phyloP scores from a whole-genome alignment of 2,329 filamentous ascomycete genomes.

The Exophiala mesophila region DNA sequence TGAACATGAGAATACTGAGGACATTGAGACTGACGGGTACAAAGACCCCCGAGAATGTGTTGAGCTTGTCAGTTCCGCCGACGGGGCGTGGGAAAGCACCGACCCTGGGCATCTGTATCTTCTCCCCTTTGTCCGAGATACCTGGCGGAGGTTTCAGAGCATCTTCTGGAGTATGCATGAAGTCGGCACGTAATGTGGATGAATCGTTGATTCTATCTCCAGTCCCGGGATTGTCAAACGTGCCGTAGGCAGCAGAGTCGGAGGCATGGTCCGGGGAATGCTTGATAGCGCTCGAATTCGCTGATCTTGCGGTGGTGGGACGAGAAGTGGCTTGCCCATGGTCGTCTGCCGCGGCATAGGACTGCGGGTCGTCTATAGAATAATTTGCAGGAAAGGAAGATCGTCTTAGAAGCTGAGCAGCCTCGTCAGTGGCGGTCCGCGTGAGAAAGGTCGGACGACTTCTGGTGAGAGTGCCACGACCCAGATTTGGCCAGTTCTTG shows the following conservation, averaged over 20 bases:
- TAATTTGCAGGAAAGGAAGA: constrained; percentile 25
- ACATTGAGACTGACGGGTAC: constrained; percentile 87
- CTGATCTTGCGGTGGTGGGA: constrained; percentile 10
- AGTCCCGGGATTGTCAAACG: constrained; percentile 12
- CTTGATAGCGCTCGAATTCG: constrained; percentile 2
- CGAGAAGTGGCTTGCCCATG: constrained; percentile 7
- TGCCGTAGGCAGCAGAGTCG: constrained; percentile 10
- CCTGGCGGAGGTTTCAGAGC: neutral
- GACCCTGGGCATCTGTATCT: constrained; percentile 4
- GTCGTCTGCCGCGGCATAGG: constrained; percentile 9
- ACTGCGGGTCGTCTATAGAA: constrained; percentile 6
- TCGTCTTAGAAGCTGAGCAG: constrained; percentile 41
- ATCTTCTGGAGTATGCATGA: constrained; percentile 1
- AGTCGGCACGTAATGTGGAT: neutral
- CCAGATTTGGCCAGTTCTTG: constrained; percentile 20
- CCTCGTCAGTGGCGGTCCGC: constrained; percentile 42
- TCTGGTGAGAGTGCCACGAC: constrained; percentile 20
- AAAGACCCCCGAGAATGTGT: constrained; percentile 73
- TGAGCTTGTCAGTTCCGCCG: constrained; percentile 57
- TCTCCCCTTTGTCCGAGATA: constrained; percentile 9
- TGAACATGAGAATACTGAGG: constrained; percentile 85
- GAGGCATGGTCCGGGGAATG: neutral
- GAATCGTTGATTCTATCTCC: neutral
- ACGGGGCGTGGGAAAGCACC: constrained; percentile 4
- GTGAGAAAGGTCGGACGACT: constrained; percentile 42